Conservation (phyloP, 2,329 filamentous ascomycete genomes). For the Geosmithia morbida region DNA sequence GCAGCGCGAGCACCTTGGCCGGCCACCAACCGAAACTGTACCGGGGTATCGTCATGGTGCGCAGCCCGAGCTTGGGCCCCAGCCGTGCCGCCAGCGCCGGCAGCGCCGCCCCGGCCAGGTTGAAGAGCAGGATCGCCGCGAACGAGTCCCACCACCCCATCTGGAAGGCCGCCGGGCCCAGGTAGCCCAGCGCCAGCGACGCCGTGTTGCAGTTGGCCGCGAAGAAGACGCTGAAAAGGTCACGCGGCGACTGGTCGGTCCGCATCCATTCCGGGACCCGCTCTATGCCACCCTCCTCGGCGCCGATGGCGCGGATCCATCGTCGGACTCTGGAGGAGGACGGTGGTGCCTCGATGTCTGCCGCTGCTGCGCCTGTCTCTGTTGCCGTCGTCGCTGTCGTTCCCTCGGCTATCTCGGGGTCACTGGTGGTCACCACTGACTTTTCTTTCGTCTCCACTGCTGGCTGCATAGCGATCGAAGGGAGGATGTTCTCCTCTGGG, state of each 20-base stretch:
- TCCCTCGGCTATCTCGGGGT: too few relatives aligned
- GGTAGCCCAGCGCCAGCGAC: neutral
- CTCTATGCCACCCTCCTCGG: neutral
- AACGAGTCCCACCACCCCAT: constrained; percentile 1
- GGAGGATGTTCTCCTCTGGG: too few relatives aligned
- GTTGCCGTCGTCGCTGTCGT: too few relatives aligned
- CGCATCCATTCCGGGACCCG: neutral
- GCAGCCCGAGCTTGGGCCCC: constrained; percentile 54
- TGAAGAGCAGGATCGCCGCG: neutral
- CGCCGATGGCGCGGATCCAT: neutral
- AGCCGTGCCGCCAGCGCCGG: constrained; percentile 20
- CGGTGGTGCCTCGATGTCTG: too few relatives aligned
- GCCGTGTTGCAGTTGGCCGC: neutral
- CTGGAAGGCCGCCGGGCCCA: neutral
- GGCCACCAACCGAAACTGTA: constrained; percentile 60
- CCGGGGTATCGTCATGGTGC: constrained; percentile 61
- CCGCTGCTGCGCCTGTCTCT: too few relatives aligned
- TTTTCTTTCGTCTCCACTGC: too few relatives aligned
- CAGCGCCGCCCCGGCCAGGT: neutral
- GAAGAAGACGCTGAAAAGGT: neutral
- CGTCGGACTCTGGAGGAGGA: neutral
- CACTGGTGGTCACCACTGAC: too few relatives aligned
- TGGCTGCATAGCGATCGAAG: too few relatives aligned
- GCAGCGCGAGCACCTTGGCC: constrained; percentile 47
- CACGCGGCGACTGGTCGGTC: neutral